Evolutionary conservation across 2,329 filamentous ascomycete genomes (phyloP).

Genomic region (Talaromyces albobiverticillius): DNA sequence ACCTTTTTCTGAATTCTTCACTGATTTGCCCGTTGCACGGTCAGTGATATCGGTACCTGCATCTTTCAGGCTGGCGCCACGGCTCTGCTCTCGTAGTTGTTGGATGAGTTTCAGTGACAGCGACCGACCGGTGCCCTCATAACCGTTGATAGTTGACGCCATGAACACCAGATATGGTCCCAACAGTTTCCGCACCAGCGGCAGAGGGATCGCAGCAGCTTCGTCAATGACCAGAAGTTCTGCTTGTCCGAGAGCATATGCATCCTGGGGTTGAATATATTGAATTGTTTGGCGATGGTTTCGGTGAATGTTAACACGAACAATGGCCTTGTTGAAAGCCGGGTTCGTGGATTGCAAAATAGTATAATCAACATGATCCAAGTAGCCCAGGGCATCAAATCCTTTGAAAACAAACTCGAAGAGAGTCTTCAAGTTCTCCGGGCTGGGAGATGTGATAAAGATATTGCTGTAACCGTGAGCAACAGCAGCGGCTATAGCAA

Average conservation of each 20-base stretch:
- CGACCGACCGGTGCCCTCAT: slow-evolving; percentile 93
- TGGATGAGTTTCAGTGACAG: slow-evolving; percentile 95
- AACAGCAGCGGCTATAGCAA: slow-evolving; percentile 89
- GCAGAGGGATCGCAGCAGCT: slow-evolving; percentile 91
- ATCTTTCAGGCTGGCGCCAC: slow-evolving; percentile 55
- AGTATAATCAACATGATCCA: slow-evolving; percentile 94
- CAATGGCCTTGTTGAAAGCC: slow-evolving; percentile 98
- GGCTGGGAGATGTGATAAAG: slow-evolving; percentile 96
- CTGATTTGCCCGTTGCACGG: slow-evolving; percentile 70
- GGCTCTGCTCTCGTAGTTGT: slow-evolving; percentile 89
- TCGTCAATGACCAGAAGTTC: slow-evolving; percentile 96
- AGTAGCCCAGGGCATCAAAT: slow-evolving; percentile 89
- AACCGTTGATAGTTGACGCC: slow-evolving; percentile 98
- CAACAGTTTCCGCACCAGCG: slow-evolving; percentile 88
- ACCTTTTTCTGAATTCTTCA: slow-evolving; percentile 61
- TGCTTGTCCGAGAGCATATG: slow-evolving; percentile 90
- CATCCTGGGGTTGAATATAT: slow-evolving; percentile 95
- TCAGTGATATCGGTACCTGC: slow-evolving; percentile 69
- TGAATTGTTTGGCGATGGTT: slow-evolving; percentile 97
- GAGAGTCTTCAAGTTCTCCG: slow-evolving; percentile 96
- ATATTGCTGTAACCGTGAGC: slow-evolving; percentile 98
- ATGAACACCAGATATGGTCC: slow-evolving; percentile 98
- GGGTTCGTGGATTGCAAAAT: slow-evolving; percentile 98
- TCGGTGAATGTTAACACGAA: slow-evolving; percentile 91
- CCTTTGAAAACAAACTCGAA: slow-evolving; percentile 99